Base-by-base conservation (phyloP, 495 filamentous ascomycete species). In the Hypoxylon lenormandii region DNA sequence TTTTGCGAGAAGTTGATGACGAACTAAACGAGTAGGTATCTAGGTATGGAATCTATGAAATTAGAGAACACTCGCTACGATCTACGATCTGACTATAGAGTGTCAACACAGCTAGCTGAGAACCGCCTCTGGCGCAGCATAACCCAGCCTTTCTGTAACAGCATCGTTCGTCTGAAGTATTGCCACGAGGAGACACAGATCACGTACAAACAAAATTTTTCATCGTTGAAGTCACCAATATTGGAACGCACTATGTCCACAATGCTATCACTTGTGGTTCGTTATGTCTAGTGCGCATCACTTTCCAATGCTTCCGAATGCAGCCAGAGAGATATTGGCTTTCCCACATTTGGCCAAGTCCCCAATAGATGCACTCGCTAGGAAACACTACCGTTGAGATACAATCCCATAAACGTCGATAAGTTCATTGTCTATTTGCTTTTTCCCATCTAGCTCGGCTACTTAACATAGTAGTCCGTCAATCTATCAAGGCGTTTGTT, bases 321-420 rank as follows among this genome's bases (percentile, higher is more conserved):
- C 43, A 54, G 42, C 22, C 13, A 36, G 45, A 22, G 16, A 53
- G 18, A 42, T 36, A 19, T 18, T 16, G 11, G 19, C 23, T 26
- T 63, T 62, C 38, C 59, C 52, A 59, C 40, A 55, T 59, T 51
- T 26, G 21, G 47, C 21, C 18, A 42, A 21, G 18, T 22, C 38
- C 12, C 37, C 18, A 47, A n/a, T 28, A 42, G 28, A 40, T 12
- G 26, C 23, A 58, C 26, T 38, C 36, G 26, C 38, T 40, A 47
- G 16, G 40, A 15, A 19, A 7, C 46, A 33, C 13, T 18, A 21
- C 10, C 45, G 42, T 30, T 52, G 28, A 33, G 15, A 21, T 46
- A 42, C 6, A 7, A n/a, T 8, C 15, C 48, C 42, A 50, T 48
- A 59, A 28, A 54, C 40, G 18, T 60, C 42, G 19, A 60, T 37